Conservation (phyloP, 2,329 filamentous ascomycete genomes). For the Ophiostoma novo-ulmi region DNA sequence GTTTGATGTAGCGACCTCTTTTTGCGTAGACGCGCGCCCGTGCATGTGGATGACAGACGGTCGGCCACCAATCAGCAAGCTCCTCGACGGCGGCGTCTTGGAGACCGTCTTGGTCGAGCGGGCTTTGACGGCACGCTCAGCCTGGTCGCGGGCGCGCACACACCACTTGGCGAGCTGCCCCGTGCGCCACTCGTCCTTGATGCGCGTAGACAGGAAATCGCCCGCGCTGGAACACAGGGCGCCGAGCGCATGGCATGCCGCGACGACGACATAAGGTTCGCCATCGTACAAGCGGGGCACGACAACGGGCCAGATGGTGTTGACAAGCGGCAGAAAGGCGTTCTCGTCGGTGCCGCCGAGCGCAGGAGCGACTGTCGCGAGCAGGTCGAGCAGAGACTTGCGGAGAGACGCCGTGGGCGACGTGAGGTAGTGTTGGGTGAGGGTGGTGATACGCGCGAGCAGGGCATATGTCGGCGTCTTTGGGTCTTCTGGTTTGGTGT, state of each 20-base stretch:
- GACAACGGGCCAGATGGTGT: slow-evolving; percentile 84
- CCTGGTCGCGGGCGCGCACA: slow-evolving; percentile 42
- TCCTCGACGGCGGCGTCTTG: not conserved
- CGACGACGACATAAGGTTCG: slow-evolving; percentile 63
- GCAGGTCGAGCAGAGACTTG: slow-evolving; percentile 69
- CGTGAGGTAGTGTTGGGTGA: slow-evolving; percentile 87
- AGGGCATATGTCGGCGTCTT: slow-evolving; percentile 74
- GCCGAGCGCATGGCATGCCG: slow-evolving; percentile 63
- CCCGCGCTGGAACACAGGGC: slow-evolving; percentile 67
- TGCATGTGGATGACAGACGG: slow-evolving; percentile 22
- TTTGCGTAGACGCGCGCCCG: not conserved
- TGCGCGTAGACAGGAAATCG: slow-evolving; percentile 71
- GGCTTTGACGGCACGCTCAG: slow-evolving; percentile 33
- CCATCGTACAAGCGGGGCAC: slow-evolving; percentile 60
- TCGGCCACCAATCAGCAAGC: not conserved
- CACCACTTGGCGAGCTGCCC: slow-evolving; percentile 23
- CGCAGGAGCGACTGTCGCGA: slow-evolving; percentile 65
- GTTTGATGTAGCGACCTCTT: not conserved
- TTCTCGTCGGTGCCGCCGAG: slow-evolving; percentile 72
- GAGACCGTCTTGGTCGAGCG: slow-evolving; percentile 13
- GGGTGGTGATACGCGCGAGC: slow-evolving; percentile 71
- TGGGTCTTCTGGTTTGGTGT: slow-evolving; percentile 42
- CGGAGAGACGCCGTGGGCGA: slow-evolving; percentile 75
- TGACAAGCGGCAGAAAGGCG: slow-evolving; percentile 80
- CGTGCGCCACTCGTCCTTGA: slow-evolving; percentile 65